phyloP scores from a whole-genome alignment of 1,139 yeast genomes.

The Saccharomyces hybrid region DNA sequence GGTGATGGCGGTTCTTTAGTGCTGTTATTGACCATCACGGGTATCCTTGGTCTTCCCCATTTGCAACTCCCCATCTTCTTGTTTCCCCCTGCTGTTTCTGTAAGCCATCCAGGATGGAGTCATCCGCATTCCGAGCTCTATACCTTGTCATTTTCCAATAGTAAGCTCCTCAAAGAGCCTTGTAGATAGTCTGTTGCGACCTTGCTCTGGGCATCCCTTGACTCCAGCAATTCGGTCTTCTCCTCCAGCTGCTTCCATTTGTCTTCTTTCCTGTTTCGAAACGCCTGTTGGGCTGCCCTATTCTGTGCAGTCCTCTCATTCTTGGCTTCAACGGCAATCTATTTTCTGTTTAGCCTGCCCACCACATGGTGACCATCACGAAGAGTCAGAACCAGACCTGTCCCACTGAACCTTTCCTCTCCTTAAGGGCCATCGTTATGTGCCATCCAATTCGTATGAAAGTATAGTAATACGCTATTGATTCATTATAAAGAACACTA shows the following conservation, averaged over 20 bases:
- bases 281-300: conserved; percentile 95
- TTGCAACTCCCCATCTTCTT: neutral
- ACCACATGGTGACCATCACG: conserved; percentile 3
- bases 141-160: conserved; percentile 64
- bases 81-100: neutral
- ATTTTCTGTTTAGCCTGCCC: conserved; percentile 61
- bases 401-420: too few relatives aligned
- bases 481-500: conserved; percentile 1
- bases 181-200: conserved; percentile 69
- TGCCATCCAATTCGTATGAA: neutral
- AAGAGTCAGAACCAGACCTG: too few relatives aligned
- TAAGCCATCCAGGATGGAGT: neutral
- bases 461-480: neutral
- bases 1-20: too few relatives aligned
- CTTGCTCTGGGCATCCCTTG: conserved; percentile 53
- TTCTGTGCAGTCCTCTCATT: conserved; percentile 93
- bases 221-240: conserved; percentile 63
- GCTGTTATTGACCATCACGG: too few relatives aligned
- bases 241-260: conserved; percentile 82
- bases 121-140: conserved; percentile 34
- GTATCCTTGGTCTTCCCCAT: neutral
- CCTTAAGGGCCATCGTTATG: neutral
- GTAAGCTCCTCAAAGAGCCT: conserved; percentile 67
- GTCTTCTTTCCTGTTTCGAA: conserved; percentile 85
- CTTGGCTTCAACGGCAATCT: conserved; percentile 68